phyloP scores from a whole-genome alignment of 1,139 yeast species.

The Scheffersomyces illinoinensis region DNA sequence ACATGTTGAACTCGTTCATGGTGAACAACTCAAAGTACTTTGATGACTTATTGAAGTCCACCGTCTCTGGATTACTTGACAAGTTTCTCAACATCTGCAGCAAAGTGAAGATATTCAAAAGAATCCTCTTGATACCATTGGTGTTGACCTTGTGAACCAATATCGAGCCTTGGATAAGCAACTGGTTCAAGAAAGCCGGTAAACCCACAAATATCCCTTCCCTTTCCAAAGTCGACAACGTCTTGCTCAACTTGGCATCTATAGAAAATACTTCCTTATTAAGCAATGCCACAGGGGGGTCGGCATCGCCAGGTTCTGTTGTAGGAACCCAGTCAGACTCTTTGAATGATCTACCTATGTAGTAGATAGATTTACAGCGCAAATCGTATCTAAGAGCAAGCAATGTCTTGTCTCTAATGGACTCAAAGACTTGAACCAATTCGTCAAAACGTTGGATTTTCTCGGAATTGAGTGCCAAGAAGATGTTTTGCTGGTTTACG shows the following conservation, averaged over 20 bases:
- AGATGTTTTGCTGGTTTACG: slow-evolving; percentile 25
- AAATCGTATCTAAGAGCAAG: slow-evolving; percentile 66
- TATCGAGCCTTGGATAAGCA: slow-evolving; percentile 61
- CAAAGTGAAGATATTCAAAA: slow-evolving; percentile 67
- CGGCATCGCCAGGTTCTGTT: slow-evolving; percentile 64
- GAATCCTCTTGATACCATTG: slow-evolving; percentile 66
- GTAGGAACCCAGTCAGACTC: slow-evolving; percentile 45
- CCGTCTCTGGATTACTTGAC: slow-evolving; percentile 55
- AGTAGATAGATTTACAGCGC: slow-evolving; percentile 61
- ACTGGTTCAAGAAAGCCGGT: slow-evolving; percentile 54
- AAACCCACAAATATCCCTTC: slow-evolving; percentile 52
- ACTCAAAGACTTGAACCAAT: slow-evolving; percentile 44
- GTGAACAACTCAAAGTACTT: slow-evolving; percentile 60
- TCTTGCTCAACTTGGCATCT: slow-evolving; percentile 41
- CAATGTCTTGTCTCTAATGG: slow-evolving; percentile 49
- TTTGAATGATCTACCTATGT: slow-evolving; percentile 50
- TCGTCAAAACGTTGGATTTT: slow-evolving; percentile 49
- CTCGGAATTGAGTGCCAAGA: slow-evolving; percentile 37
- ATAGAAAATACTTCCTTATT: slow-evolving; percentile 58
- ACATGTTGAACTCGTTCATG: slow-evolving; percentile 37
- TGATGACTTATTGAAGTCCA: slow-evolving; percentile 59
- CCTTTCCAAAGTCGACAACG: slow-evolving; percentile 28
- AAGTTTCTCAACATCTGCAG: slow-evolving; percentile 76
- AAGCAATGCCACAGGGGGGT: slow-evolving; percentile 57
- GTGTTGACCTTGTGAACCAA: slow-evolving; percentile 56